phyloP scores from a whole-genome alignment of 129 eudicot genomes.

The Flaveria sonorensis region DNA sequence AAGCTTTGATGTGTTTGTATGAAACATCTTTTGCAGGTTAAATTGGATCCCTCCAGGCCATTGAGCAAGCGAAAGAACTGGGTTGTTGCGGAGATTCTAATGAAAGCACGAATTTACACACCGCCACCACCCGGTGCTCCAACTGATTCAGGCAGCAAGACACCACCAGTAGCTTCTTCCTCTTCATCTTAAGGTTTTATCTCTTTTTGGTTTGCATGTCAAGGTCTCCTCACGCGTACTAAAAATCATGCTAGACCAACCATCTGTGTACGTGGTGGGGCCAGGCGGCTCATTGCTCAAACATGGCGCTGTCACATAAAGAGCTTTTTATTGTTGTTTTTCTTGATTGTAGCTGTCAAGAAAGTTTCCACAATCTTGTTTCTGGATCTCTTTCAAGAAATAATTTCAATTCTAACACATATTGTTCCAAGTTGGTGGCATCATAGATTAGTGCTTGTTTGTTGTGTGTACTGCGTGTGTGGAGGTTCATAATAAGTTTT shows the following conservation, averaged over 20 bases:
- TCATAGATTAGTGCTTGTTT: conserved; percentile 9
- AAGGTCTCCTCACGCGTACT: background rate
- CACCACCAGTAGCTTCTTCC: conserved; percentile 24
- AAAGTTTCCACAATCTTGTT: conserved; percentile 10
- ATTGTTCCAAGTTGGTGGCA: background rate
- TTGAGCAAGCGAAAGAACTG: conserved; percentile 84
- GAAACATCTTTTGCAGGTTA: conserved; percentile 59
- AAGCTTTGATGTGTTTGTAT: conserved; percentile 15
- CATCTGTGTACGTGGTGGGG: background rate
- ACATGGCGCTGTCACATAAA: background rate
- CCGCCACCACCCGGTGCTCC: conserved; percentile 47
- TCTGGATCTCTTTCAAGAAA: conserved; percentile 8
- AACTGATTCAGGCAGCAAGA: conserved; percentile 33
- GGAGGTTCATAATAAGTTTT: too few species aligned
- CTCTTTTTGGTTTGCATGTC: background rate
- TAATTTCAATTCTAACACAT: background rate
- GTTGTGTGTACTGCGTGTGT: background rate
- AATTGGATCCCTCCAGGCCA: conserved; percentile 79
- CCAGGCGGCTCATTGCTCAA: conserved; percentile 8
- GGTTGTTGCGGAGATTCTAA: conserved; percentile 84
- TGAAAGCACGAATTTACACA: conserved; percentile 68
- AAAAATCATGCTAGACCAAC: background rate
- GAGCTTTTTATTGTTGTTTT: background rate
- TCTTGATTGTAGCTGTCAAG: conserved; percentile 12
- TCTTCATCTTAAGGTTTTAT: conserved; percentile 46